phyloP scores from a whole-genome alignment of 345 rosid genomes.

The Salix koriyanagi region DNA sequence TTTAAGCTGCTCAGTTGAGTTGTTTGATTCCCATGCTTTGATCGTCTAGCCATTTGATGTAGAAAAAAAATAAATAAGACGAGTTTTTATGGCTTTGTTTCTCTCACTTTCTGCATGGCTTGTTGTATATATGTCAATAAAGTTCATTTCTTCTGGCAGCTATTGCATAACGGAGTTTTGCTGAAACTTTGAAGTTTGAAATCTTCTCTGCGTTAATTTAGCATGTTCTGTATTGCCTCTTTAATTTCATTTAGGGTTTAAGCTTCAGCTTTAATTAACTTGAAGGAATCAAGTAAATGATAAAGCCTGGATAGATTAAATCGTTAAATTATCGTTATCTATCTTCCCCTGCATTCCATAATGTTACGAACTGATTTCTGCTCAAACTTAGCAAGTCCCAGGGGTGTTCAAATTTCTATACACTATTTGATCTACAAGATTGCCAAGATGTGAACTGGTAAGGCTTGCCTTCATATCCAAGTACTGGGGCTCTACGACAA shows the following conservation, averaged over 20 bases:
- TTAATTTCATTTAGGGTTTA: not conserved
- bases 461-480: not conserved
- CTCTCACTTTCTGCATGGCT: not conserved
- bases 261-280: not conserved
- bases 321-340: not conserved
- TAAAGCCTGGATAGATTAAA: not conserved
- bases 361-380: not conserved
- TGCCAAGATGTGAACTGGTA: not conserved
- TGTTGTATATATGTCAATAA: not conserved
- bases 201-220: not conserved
- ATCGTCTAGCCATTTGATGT: conserved; percentile 25
- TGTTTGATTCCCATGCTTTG: conserved; percentile 6
- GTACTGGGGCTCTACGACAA: not conserved
- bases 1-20: conserved; percentile 6
- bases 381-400: not conserved
- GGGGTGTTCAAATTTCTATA: no score
- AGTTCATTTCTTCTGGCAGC: not conserved
- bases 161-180: not conserved
- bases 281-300: not conserved
- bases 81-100: conserved; percentile 9
- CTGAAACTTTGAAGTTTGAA: not conserved
- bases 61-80: conserved; percentile 28
- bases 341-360: not conserved
- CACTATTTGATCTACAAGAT: not conserved
- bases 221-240: not conserved